Percentiles rank a stretch among this genome's conserved stretches.
These are phyloP conservation scores for Pelargonium fulgidum DNA, from an alignment of 441 rosid species.

Conservation along the genomic window DNA sequence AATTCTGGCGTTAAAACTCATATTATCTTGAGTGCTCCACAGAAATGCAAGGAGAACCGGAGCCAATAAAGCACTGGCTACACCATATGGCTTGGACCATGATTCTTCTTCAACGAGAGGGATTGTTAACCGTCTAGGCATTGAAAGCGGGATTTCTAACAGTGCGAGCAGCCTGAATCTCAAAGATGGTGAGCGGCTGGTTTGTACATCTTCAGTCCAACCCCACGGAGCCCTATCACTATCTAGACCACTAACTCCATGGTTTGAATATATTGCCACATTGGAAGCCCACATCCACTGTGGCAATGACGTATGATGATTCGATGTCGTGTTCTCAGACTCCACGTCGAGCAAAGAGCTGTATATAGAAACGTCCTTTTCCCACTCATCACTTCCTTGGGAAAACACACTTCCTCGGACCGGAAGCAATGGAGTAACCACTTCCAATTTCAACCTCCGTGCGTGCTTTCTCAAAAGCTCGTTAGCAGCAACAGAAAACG, in stretches of 20 bases:
- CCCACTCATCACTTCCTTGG: not conserved
- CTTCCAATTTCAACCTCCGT: not conserved
- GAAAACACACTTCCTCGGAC: not conserved
- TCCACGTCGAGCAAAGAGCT: not conserved
- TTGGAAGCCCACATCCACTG: not conserved
- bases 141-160: not conserved
- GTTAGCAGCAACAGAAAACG: not conserved
- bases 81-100: not conserved
- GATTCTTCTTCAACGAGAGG: not conserved
- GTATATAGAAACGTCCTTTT: not conserved
- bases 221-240: constrained; percentile 1
- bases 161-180: not conserved
- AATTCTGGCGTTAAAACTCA: not conserved
- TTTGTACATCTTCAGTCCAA: constrained; percentile 3
- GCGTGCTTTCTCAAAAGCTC: not conserved
- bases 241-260: not conserved
- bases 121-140: constrained; percentile 1
- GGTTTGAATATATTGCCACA: constrained; percentile 1
- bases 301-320: not conserved
- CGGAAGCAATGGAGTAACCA: not conserved
- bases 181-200: not conserved
- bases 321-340: not conserved
- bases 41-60: not conserved
- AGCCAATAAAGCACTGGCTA: constrained; percentile 2
- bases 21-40: constrained; percentile 1